These are phyloP conservation scores for Phytophthora citricola DNA, from an alignment of 352 stramenopile genomes.

Conservation along the genomic window DNA sequence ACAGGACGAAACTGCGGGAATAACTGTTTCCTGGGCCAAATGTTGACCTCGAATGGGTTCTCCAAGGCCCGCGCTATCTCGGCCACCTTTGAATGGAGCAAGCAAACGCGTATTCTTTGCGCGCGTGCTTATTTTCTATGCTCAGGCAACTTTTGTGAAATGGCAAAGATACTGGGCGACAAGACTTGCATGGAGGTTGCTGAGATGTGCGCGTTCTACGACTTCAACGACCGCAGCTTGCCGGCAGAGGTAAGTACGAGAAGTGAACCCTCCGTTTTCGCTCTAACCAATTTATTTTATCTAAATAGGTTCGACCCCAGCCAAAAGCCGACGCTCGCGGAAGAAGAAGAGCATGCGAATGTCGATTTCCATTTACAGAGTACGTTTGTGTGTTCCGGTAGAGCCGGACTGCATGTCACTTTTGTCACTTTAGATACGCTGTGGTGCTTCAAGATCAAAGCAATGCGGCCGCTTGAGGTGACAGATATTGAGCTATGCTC, in stretches of 20 bases:
- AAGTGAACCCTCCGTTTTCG: neutral
- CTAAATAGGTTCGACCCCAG: constrained; percentile 26
- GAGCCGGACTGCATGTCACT: constrained; percentile 13
- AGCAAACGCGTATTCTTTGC: constrained; percentile 49
- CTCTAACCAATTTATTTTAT: neutral
- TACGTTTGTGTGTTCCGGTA: constrained; percentile 46
- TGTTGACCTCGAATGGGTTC: constrained; percentile 37
- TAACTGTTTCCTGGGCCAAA: constrained; percentile 72
- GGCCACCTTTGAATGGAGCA: constrained; percentile 59
- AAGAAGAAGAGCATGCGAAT: constrained; percentile 73
- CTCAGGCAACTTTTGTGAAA: constrained; percentile 79
- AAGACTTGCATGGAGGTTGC: constrained; percentile 80
- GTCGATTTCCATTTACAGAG: constrained; percentile 73
- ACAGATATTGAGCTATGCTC: constrained; percentile 49
- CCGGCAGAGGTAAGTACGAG: constrained; percentile 44
- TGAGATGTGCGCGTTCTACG: constrained; percentile 72
- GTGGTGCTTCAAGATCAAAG: constrained; percentile 39
- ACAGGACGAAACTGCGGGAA: constrained; percentile 81
- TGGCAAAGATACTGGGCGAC: constrained; percentile 69
- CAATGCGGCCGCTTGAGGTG: constrained; percentile 55
- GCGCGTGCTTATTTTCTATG: constrained; percentile 74
- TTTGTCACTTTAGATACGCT: constrained; percentile 72
- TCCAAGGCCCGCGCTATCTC: constrained; percentile 62
- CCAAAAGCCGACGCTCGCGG: constrained; percentile 39
- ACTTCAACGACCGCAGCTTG: constrained; percentile 69